Evolutionary conservation across 2,329 filamentous ascomycete genomes (phyloP), one percentile per base, ranked within the genome.

Genomic region (Teratosphaeria viscida): DNA sequence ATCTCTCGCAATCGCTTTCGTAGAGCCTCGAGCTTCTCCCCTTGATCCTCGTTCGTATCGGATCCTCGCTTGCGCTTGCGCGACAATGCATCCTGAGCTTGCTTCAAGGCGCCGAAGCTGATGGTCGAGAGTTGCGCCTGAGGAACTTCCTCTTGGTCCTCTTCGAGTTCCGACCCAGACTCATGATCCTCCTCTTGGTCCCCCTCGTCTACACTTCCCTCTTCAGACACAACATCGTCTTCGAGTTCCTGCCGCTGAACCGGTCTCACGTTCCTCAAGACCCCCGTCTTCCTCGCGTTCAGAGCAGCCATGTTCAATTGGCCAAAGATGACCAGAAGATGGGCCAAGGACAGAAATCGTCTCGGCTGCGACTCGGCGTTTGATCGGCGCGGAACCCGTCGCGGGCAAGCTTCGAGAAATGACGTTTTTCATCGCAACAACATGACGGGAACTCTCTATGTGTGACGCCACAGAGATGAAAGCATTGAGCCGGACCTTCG

Each of bases 81-180:
- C 49, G 61, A 64, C 35, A 95, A 75, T 0, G 85, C 82, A 47
- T 86, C 86, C 76, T 95, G 90, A 1, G 91, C 92, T 78, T 90
- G 89, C 64, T 89, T 90, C 49, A 96, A 79, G n/a, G 89, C 89
- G 63, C 91, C 92, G 69, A 97, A 96, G 27, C 91, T 94, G 64
- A 96, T 84, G 62, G 78, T 80, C 67, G 77, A 79, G 60, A 86
- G 74, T 37, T 76, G 71, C 14, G 75, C 71, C 55, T 73, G 58
- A 8, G 54, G n/a, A 47, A 11, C 57, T 12, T 58, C 39, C 23
- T 43, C 57, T 39, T 43, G 29, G n/a, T 29, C 57, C 11, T 53
- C 56, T 12, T 27, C 29, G 10, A 5, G 2, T 16, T 14, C 37
- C 37, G 37, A 43, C 37, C 14, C 11, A 12, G 16, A 19, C 16